Evolutionary conservation across 139 green algal species (phyloP).

Genomic region (Tetratostichococcus sp.): DNA sequence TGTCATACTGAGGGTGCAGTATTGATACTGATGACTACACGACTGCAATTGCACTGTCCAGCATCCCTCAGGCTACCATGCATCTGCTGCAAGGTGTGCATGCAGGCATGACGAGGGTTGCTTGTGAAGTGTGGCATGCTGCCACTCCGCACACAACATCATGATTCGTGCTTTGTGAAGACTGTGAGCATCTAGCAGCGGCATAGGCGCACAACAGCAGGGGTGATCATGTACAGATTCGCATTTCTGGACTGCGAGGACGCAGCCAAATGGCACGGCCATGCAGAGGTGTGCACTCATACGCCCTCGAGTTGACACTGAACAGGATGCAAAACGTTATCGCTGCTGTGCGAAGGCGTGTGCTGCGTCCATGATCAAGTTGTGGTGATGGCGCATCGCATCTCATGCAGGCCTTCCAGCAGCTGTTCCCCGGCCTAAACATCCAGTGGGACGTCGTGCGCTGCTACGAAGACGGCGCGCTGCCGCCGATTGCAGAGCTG

Average conservation of each 20-base stretch:
- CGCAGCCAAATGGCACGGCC: not conserved
- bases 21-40: no score
- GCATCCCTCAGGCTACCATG: no score
- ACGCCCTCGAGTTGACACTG: not conserved
- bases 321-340: not conserved
- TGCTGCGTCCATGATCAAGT: not conserved
- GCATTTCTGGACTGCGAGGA: slow-evolving; percentile 4
- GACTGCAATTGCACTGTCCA: no score
- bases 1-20: no score
- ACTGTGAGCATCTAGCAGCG: no score
- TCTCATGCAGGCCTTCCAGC: not conserved
- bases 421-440: not conserved
- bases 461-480: not conserved
- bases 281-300: not conserved
- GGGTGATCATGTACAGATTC: not conserved
- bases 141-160: no score
- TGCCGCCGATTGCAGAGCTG: not conserved
- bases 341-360: not conserved
- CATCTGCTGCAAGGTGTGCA: no score
- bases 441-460: not conserved
- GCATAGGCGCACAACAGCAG: no score
- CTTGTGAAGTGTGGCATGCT: no score
- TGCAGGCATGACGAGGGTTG: no score
- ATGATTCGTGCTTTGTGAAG: no score
- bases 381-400: not conserved